A percentile compares a stretch with the other conserved stretches of the same genome.
Evolutionary conservation across 345 rosid species (phyloP).

Genomic region (Hibiscus syriacus): DNA sequence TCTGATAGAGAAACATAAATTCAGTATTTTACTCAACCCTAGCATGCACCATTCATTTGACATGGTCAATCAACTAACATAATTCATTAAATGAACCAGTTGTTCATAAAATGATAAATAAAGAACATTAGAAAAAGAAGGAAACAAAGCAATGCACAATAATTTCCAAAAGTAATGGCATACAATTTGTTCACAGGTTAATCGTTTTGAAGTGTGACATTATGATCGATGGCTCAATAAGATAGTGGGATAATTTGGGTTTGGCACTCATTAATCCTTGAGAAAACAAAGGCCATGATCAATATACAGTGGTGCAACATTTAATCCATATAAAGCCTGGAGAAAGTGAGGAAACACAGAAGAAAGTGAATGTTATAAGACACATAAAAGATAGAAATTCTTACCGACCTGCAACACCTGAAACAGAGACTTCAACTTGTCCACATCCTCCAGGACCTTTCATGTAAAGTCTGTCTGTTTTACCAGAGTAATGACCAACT

Average conservation of each 20-base stretch:
- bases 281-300: not conserved
- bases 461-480: constrained; percentile 78
- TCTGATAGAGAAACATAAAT: constrained; percentile 42
- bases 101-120: not conserved
- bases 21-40: constrained; percentile 11
- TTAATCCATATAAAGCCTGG: not conserved
- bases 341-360: not conserved
- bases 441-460: too few relatives aligned
- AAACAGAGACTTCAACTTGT: constrained; percentile 93
- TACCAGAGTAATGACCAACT: constrained; percentile 59
- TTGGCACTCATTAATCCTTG: not conserved
- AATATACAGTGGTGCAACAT: not conserved
- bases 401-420: constrained; percentile 69
- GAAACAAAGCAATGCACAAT: not conserved
- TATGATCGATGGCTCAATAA: not conserved
- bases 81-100: not conserved
- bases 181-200: not conserved
- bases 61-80: not conserved
- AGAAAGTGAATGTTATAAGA: not conserved
- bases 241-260: not conserved
- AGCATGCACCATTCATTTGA: constrained; percentile 9
- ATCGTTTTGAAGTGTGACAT: not conserved
- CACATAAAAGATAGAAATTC: not conserved
- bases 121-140: not conserved
- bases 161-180: not conserved